Evolutionary conservation across 768 basidiomycete species (phyloP).

Genomic region (Dioszegia aurantiaca): DNA sequence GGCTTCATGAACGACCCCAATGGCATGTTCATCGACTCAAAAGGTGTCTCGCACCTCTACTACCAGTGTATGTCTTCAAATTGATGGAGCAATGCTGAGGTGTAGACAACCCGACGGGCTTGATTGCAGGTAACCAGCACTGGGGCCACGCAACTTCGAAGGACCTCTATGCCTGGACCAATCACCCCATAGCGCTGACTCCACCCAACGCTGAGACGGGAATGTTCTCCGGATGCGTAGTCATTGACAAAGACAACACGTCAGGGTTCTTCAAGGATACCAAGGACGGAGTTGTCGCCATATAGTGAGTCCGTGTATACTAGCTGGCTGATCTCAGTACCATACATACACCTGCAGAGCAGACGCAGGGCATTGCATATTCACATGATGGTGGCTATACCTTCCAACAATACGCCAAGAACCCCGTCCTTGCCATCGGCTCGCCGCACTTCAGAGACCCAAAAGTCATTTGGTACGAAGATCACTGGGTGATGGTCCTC

Average conservation of each 20-base stretch:
- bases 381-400: constrained; percentile 39
- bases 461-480: constrained; percentile 38
- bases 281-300: constrained; percentile 40
- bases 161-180: constrained; percentile 46
- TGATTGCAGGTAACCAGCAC: constrained; percentile 44
- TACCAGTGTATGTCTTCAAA: constrained; percentile 41
- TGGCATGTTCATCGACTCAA: constrained; percentile 32
- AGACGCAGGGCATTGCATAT: constrained; percentile 41
- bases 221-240: constrained; percentile 40
- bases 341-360: constrained; percentile 32
- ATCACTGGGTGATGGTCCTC: constrained; percentile 45
- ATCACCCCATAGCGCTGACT: constrained; percentile 44
- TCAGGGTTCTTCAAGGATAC: constrained; percentile 42
- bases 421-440: constrained; percentile 40
- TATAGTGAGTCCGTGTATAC: constrained; percentile 23
- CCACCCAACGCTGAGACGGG: constrained; percentile 30
- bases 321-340: constrained; percentile 19
- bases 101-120: constrained; percentile 32
- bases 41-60: constrained; percentile 47
- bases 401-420: constrained; percentile 35
- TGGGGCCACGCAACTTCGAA: constrained; percentile 49
- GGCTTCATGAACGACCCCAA: constrained; percentile 48
- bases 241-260: constrained; percentile 45
- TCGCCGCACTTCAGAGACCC: constrained; percentile 46
- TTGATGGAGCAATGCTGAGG: neutral